These are phyloP conservation scores for Colletotrichum sp. DNA, from an alignment of 2,329 filamentous ascomycete species.

Conservation along the genomic window DNA sequence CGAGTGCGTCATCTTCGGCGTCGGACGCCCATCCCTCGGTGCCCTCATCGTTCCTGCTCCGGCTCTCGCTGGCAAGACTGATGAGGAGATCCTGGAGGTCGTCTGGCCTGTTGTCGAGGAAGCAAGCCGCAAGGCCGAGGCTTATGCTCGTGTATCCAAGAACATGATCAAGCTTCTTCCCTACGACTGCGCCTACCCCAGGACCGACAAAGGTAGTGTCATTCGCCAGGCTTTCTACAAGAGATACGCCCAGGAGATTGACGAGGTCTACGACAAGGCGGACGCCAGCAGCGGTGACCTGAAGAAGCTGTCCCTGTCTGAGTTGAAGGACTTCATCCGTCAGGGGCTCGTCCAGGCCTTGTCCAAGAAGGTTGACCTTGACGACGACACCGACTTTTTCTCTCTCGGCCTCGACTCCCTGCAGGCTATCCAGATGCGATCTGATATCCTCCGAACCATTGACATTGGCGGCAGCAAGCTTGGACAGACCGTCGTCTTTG, in stretches of 20 bases:
- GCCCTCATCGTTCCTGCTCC: constrained; percentile 53
- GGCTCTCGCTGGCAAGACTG: constrained; percentile 14
- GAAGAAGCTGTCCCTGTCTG: constrained; percentile 24
- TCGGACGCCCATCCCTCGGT: constrained; percentile 60
- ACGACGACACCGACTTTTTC: constrained; percentile 61
- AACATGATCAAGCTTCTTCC: constrained; percentile 56
- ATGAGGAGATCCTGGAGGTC: constrained; percentile 30
- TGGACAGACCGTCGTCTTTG: constrained; percentile 63
- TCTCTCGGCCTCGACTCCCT: constrained; percentile 61
- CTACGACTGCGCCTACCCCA: constrained; percentile 42
- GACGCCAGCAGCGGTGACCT: constrained; percentile 25
- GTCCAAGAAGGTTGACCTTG: constrained; percentile 25
- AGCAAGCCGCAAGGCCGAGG: constrained; percentile 32
- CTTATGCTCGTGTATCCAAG: constrained; percentile 43
- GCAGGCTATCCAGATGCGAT: constrained; percentile 61
- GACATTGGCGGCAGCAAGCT: constrained; percentile 51
- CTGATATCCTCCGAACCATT: constrained; percentile 54
- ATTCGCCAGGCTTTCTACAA: constrained; percentile 34
- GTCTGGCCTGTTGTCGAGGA: constrained; percentile 38
- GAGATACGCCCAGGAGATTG: constrained; percentile 19
- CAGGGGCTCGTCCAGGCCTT: constrained; percentile 31
- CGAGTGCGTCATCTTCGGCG: constrained; percentile 67
- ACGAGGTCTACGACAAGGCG: constrained; percentile 33
- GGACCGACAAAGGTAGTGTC: constrained; percentile 31
- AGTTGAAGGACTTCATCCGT: constrained; percentile 38